These are phyloP conservation scores for Podospora anserina DNA, from an alignment of 495 filamentous ascomycete genomes.

Conservation along the genomic window DNA sequence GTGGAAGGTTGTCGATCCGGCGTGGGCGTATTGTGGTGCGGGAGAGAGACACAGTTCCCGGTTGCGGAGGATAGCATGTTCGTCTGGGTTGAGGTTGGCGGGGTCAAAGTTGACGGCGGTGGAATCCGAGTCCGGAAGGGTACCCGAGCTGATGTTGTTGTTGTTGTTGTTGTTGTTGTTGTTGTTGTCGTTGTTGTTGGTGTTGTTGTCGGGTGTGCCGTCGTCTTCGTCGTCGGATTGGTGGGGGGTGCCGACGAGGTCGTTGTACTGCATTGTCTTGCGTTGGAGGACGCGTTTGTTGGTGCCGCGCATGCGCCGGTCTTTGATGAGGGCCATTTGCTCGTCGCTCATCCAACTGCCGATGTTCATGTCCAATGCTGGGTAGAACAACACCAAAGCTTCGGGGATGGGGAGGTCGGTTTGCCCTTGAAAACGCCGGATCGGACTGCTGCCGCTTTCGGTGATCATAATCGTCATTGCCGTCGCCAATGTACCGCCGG, in stretches of 20 bases:
- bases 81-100: not conserved
- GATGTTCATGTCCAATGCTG: constrained; percentile 89
- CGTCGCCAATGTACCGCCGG: constrained; percentile 85
- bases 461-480: constrained; percentile 83
- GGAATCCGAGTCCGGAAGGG: constrained; percentile 4
- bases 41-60: constrained; percentile 19
- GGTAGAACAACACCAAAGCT: constrained; percentile 84
- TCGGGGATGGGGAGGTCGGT: constrained; percentile 68
- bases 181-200: not conserved
- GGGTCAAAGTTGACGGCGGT: not conserved
- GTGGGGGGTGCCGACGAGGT: constrained; percentile 60
- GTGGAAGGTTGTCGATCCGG: constrained; percentile 37
- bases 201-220: constrained; percentile 22
- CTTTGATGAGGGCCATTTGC: constrained; percentile 90
- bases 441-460: constrained; percentile 60
- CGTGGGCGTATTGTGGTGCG: constrained; percentile 45
- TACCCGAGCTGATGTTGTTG: constrained; percentile 15
- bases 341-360: constrained; percentile 99
- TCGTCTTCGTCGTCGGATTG: constrained; percentile 62
- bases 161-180: too few relatives aligned
- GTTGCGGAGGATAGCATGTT: constrained; percentile 12
- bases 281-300: constrained; percentile 71
- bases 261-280: constrained; percentile 65
- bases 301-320: constrained; percentile 69
- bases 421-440: constrained; percentile 56